Conservation (phyloP, 768 basidiomycete genomes). For the Cyclocybe aegerita region DNA sequence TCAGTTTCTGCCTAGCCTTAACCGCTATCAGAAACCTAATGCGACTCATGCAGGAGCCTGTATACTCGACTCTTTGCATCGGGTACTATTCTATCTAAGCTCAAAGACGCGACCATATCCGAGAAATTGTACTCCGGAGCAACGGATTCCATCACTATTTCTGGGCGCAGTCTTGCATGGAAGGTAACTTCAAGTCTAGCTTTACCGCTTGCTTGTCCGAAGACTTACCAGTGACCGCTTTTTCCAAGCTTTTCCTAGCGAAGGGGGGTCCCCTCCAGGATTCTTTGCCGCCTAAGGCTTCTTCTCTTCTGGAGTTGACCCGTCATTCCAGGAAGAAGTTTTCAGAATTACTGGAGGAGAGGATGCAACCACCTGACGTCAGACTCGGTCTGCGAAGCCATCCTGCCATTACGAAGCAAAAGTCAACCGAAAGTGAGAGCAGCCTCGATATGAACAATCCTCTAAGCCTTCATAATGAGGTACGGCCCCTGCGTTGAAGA, state of each 20-base stretch:
- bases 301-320: conserved; percentile 40
- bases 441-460: conserved; percentile 79
- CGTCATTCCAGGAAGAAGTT: conserved; percentile 56
- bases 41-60: conserved; percentile 27
- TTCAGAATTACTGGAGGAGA: conserved; percentile 55
- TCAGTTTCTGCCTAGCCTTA: conserved; percentile 8
- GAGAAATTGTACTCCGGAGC: conserved; percentile 53
- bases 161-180: conserved; percentile 84
- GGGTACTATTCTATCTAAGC: conserved; percentile 54
- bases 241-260: conserved; percentile 63
- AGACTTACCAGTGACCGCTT: conserved; percentile 16
- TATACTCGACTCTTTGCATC: conserved; percentile 51
- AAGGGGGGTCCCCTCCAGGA: conserved; percentile 64
- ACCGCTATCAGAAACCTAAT: conserved; percentile 10
- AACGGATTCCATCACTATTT: conserved; percentile 43
- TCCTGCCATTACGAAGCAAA: conserved; percentile 26
- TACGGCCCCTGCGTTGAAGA: conserved; percentile 21
- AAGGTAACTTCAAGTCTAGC: conserved; percentile 51
- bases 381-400: conserved; percentile 28
- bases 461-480: conserved; percentile 76
- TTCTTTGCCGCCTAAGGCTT: conserved; percentile 37
- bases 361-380: conserved; percentile 85
- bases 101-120: conserved; percentile 64
- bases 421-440: conserved; percentile 26
- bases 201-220: conserved; percentile 9